Percentiles rank a stretch among this genome's conserved stretches.
phyloP scores from a whole-genome alignment of 257 asterid genomes.

The Buddleja alternifolia region DNA sequence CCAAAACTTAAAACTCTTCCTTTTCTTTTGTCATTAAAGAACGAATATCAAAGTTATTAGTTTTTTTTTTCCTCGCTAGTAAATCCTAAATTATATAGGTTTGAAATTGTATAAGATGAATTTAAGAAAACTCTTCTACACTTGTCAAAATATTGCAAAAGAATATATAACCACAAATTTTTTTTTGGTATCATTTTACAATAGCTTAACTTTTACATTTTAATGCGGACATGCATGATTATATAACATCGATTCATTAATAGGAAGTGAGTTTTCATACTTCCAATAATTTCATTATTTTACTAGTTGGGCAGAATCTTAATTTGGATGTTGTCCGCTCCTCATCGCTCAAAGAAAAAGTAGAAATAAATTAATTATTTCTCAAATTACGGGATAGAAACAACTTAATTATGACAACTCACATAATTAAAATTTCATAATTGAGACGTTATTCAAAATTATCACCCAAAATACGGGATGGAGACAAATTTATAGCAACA shows the following conservation, averaged over 20 bases:
- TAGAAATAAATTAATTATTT: neutral
- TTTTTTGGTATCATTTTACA: neutral
- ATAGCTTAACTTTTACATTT: neutral
- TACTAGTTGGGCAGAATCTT: neutral
- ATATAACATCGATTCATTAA: neutral
- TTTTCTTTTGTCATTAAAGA: too few species aligned
- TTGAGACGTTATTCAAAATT: neutral
- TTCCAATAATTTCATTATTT: neutral
- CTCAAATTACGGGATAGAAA: neutral
- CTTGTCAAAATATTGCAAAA: too few species aligned
- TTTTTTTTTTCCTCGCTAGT: too few species aligned
- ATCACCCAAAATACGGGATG: neutral
- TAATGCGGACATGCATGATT: neutral
- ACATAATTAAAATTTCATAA: neutral
- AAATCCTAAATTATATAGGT: too few species aligned
- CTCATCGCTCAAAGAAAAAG: neutral
- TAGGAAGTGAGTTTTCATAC: neutral
- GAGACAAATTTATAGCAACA: neutral
- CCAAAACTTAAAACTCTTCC: too few species aligned
- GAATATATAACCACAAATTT: neutral
- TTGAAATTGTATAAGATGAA: too few species aligned
- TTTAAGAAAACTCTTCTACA: too few species aligned
- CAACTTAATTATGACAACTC: slow-evolving; percentile 11
- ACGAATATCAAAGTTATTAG: too few species aligned
- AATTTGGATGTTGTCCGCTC: neutral